These are phyloP conservation scores for Trichosporon coremiiforme DNA, from an alignment of 1,284 basidiomycete genomes.

Conservation along the genomic window DNA sequence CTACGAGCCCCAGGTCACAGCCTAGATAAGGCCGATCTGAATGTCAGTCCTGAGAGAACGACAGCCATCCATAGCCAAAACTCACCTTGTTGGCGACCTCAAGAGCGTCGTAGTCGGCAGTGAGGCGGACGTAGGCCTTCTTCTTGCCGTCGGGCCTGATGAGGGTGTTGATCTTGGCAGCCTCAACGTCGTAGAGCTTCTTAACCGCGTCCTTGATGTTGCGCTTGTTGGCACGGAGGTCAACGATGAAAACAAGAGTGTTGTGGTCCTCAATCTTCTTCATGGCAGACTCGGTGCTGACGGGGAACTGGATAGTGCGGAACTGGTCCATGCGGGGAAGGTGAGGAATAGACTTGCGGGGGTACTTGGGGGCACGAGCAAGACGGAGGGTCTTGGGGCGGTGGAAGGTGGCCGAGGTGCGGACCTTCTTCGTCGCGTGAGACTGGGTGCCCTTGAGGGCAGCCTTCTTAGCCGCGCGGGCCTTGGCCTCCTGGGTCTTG, in stretches of 20 bases:
- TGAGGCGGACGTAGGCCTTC: conserved; percentile 97
- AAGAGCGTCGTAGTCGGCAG: conserved; percentile 92
- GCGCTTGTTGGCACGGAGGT: conserved; percentile 93
- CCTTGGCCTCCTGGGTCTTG: conserved; percentile 68
- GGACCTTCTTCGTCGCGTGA: conserved; percentile 77
- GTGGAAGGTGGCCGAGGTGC: conserved; percentile 89
- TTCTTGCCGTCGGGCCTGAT: conserved; percentile 99
- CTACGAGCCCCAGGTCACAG: conserved; percentile 26
- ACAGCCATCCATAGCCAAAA: too few relatives aligned
- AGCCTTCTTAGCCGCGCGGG: conserved; percentile 94
- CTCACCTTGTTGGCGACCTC: conserved; percentile 98
- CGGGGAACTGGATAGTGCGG: conserved; percentile 81
- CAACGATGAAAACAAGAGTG: conserved; percentile 97
- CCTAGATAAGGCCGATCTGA: conserved; percentile 58
- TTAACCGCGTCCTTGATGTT: conserved; percentile 99
- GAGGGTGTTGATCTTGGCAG: conserved; percentile 95
- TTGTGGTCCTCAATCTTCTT: conserved; percentile 99
- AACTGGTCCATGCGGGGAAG: conserved; percentile 97
- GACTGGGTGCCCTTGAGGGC: conserved; percentile 83
- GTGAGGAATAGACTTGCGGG: conserved; percentile 90
- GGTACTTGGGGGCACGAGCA: conserved; percentile 84
- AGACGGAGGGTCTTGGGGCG: conserved; percentile 93
- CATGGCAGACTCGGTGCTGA: conserved; percentile 64
- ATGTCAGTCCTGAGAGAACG: conserved; percentile 22
- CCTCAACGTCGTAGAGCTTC: conserved; percentile 97